Evolutionary conservation across 1,284 basidiomycete genomes (phyloP).

Genomic region (Irpex lacteus): DNA sequence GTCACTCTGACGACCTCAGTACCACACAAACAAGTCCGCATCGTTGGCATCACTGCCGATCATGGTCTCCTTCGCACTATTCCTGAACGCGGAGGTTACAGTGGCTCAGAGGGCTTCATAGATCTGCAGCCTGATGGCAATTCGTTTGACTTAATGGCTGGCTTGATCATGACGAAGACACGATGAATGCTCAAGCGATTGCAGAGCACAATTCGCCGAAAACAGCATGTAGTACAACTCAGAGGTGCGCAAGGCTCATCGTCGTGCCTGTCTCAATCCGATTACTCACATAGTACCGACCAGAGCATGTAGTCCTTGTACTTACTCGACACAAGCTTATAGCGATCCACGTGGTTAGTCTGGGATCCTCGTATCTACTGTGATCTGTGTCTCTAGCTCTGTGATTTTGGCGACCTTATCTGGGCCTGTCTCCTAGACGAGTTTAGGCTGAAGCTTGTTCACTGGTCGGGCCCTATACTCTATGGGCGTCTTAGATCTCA

Average conservation of each 20-base stretch:
- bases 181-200: not conserved
- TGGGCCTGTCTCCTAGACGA: not conserved
- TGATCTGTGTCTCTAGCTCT: not conserved
- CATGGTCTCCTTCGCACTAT: constrained; percentile 86
- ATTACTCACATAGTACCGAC: not conserved
- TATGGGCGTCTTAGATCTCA: not conserved
- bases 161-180: constrained; percentile 74
- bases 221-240: no score
- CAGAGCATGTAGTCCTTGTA: not conserved
- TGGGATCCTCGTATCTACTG: not conserved
- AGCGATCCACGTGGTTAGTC: not conserved
- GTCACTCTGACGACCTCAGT: constrained; percentile 78
- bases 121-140: constrained; percentile 93
- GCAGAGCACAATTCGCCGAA: not conserved
- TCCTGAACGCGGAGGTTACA: constrained; percentile 44
- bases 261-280: no score
- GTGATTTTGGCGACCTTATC: not conserved
- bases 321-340: not conserved
- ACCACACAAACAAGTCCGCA: constrained; percentile 72
- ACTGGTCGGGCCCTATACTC: not conserved
- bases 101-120: constrained; percentile 41
- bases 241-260: no score
- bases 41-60: constrained; percentile 85
- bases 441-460: not conserved
- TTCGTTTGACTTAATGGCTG: constrained; percentile 93